These are phyloP conservation scores for Thermomucor indicae-seudaticae DNA, from an alignment of 371 early-diverging fungal genomes.

Conservation along the genomic window DNA sequence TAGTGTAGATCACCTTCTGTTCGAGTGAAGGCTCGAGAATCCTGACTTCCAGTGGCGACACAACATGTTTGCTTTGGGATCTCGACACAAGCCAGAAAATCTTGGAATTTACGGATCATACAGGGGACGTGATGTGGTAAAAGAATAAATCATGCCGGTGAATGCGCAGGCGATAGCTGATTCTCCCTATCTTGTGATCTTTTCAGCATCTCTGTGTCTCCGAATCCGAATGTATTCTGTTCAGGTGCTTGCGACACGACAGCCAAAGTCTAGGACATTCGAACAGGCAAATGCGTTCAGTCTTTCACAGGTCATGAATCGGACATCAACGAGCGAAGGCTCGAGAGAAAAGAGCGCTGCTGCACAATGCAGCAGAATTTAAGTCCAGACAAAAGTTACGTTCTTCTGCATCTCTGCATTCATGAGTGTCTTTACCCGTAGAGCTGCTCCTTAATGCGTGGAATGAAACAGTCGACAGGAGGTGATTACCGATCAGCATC, in stretches of 20 bases:
- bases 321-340: no score
- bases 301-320: slow-evolving; percentile 95
- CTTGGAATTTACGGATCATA: slow-evolving; percentile 94
- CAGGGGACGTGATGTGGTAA: slow-evolving; percentile 97
- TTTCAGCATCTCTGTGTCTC: slow-evolving; percentile 47
- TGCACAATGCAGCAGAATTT: no score
- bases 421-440: no score
- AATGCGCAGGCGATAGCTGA: neutral
- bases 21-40: no score
- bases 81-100: slow-evolving; percentile 94
- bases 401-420: no score
- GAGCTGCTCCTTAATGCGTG: no score
- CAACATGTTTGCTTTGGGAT: slow-evolving; percentile 99
- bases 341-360: no score
- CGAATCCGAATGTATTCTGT: slow-evolving; percentile 91
- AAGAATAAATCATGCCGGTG: neutral
- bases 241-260: slow-evolving; percentile 96
- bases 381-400: no score
- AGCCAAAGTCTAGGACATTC: slow-evolving; percentile 96
- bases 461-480: no score
- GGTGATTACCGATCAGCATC: no score
- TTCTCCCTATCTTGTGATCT: neutral
- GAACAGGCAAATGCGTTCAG: slow-evolving; percentile 89
- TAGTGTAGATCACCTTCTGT: no score
- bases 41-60: slow-evolving; percentile 94